These are phyloP conservation scores for Cucumis melo DNA, from an alignment of 306 rosid species.

Conservation along the genomic window DNA sequence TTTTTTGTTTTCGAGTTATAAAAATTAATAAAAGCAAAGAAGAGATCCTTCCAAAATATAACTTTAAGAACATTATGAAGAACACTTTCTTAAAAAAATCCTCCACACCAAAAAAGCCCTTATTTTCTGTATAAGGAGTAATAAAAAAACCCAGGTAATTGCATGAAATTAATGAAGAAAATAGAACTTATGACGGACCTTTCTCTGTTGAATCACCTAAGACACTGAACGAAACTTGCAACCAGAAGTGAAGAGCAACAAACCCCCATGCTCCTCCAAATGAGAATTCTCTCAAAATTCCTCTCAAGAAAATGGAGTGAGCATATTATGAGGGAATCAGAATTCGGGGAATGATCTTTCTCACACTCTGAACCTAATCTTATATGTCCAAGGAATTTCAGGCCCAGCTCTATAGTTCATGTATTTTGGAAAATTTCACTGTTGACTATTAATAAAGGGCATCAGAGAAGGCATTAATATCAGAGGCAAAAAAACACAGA, in stretches of 20 bases:
- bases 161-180: neutral
- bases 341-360: neutral
- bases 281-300: neutral
- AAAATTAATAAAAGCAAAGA: neutral
- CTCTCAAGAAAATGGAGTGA: neutral
- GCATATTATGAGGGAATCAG: neutral
- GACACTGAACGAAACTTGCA: neutral
- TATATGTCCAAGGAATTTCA: neutral
- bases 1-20: neutral
- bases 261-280: neutral
- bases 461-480: neutral
- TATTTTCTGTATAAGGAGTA: neutral
- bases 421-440: neutral
- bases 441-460: neutral
- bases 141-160: neutral
- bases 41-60: neutral
- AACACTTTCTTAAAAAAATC: neutral
- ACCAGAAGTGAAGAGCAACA: neutral
- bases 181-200: neutral
- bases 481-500: neutral
- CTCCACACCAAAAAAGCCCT: neutral
- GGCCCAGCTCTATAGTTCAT: neutral
- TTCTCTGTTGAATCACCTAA: neutral
- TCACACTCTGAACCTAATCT: neutral
- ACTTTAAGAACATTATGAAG: neutral